Evolutionary conservation across 2,329 filamentous ascomycete genomes (phyloP), one percentile per base, ranked within the genome.

Genomic region (Pseudopyrenochaeta lycopersici): DNA sequence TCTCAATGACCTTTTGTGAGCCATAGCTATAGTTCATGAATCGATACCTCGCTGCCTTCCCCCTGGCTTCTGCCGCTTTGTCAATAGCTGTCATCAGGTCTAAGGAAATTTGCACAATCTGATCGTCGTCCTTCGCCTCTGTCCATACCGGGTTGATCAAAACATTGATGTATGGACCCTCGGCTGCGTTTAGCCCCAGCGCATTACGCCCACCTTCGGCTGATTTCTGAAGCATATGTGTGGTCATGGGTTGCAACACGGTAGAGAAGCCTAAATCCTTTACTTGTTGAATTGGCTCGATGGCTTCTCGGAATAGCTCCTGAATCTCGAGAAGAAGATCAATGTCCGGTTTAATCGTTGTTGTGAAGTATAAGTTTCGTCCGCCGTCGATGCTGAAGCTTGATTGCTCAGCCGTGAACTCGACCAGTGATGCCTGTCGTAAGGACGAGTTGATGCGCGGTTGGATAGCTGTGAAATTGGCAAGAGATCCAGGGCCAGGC

Each of bases 21-120:
- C 32, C n/a, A 32, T 46, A 32, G 23, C 30, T 70, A 50, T 74
- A 75, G 33, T 68, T 73, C 35, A 66, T 43, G 42, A 70, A 65
- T 9, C 68, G 30, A 20, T 42, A 49, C 15, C 39, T 23, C 39
- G 41, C 41, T 4, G 12, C 21, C 15, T 35, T 42, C 7, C 43
- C 48, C 29, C 30, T 45, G 4, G 6, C 41, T 11, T 42, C 32
- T 23, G 72, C 70, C 55, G 59, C n/a, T 1, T 31, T 41, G 14
- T 72, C 68, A 29, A 74, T 41, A 11, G 31, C 49, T n/a, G n/a
- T 17, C 2, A 55, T 7, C 9, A 51, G 42, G 7, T 30, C 41
- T 23, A 46, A 15, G 1, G 33, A 27, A 1, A 17, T 41, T 4
- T 40, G 20, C 10, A 42, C 17, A 14, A 55, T 29, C 6, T 18